phyloP scores from a whole-genome alignment of 2,329 filamentous ascomycete genomes.

The Verticillium longisporum region DNA sequence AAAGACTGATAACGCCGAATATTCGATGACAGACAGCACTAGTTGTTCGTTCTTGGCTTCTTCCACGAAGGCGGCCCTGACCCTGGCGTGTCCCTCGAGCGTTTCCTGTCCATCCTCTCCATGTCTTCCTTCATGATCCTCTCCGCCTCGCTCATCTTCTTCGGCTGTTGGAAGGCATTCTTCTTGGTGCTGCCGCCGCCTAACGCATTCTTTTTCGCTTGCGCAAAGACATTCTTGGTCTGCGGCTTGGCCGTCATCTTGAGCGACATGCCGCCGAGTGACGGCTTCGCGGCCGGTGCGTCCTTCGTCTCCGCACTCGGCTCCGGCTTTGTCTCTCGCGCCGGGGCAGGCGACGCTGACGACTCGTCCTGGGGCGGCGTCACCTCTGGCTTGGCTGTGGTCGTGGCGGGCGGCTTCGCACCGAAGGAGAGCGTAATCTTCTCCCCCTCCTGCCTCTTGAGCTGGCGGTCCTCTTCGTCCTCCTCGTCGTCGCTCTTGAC shows the following conservation, averaged over 20 bases:
- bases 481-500: constrained; percentile 33
- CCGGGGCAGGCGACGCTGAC: constrained; percentile 12
- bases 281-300: constrained; percentile 4
- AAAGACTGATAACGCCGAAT: neutral
- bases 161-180: constrained; percentile 50
- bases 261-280: constrained; percentile 44
- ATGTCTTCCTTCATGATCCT: constrained; percentile 84
- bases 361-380: constrained; percentile 10
- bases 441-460: constrained; percentile 63
- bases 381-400: constrained; percentile 10
- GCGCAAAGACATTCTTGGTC: constrained; percentile 69
- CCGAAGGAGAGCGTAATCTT: constrained; percentile 69
- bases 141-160: constrained; percentile 84
- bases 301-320: constrained; percentile 9
- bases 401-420: constrained; percentile 23
- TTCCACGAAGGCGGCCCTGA: constrained; percentile 42
- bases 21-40: neutral
- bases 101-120: constrained; percentile 67
- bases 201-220: constrained; percentile 63
- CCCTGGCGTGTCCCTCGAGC: constrained; percentile 38
- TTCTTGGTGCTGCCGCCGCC: constrained; percentile 50
- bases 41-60: constrained; percentile 34
- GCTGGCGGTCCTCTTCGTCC: constrained; percentile 33
- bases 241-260: constrained; percentile 61
- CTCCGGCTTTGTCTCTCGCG: constrained; percentile 2